Percentiles rank a stretch among this genome's conserved stretches.
These are phyloP conservation scores for Lyophyllum semitale DNA, from an alignment of 768 basidiomycete species.

Conservation along the genomic window DNA sequence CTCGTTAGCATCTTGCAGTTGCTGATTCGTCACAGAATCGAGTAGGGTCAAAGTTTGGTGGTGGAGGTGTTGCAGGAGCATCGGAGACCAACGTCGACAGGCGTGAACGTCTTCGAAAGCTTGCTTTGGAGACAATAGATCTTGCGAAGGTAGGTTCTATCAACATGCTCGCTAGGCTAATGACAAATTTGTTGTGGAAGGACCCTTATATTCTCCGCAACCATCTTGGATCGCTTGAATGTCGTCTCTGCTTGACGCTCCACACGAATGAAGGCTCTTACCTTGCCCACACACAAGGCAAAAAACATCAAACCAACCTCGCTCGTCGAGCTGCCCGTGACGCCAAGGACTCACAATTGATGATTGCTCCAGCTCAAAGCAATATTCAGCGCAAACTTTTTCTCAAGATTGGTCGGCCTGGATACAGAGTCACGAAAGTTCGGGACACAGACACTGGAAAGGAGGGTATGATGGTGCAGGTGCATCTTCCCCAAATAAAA, in stretches of 20 bases:
- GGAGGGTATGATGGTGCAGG: constrained; percentile 97
- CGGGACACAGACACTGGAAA: constrained; percentile 88
- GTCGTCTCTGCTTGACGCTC: constrained; percentile 93
- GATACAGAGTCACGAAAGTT: constrained; percentile 96
- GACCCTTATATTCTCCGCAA: constrained; percentile 99
- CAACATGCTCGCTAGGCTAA: background rate
- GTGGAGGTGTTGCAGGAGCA: constrained; percentile 93
- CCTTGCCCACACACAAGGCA: constrained; percentile 98
- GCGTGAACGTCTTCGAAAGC: constrained; percentile 90
- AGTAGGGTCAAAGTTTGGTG: constrained; percentile 94
- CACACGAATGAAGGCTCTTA: constrained; percentile 99
- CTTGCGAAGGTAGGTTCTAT: constrained; percentile 77
- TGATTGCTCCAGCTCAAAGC: constrained; percentile 81
- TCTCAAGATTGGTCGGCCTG: constrained; percentile 95
- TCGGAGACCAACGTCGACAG: constrained; percentile 96
- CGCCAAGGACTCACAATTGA: constrained; percentile 90
- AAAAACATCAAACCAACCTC: constrained; percentile 98
- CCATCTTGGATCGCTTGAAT: constrained; percentile 97
- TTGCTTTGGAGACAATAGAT: constrained; percentile 96
- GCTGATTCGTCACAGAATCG: constrained; percentile 67
- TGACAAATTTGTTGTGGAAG: constrained; percentile 37
- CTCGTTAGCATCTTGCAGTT: background rate
- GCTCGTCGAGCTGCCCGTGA: constrained; percentile 97
- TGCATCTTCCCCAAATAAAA: constrained; percentile 94
- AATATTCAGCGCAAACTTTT: constrained; percentile 91